Conservation (phyloP, 208 protist genomes). For the Wallacemonas collosoma region DNA sequence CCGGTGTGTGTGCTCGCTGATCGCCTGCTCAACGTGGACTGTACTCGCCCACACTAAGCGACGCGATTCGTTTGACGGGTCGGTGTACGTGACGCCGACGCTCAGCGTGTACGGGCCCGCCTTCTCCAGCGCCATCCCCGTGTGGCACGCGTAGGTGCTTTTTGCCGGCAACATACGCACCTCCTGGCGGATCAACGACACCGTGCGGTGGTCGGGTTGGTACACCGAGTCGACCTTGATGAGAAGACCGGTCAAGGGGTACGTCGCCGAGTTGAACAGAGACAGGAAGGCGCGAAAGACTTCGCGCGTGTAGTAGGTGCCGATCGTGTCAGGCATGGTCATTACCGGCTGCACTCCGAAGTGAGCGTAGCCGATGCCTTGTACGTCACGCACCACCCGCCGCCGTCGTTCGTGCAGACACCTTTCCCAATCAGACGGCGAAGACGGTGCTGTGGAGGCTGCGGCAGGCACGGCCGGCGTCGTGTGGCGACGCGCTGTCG, state of each 20-base stretch:
- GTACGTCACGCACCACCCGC: not conserved
- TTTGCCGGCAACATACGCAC: slow-evolving; percentile 30
- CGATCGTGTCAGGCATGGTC: slow-evolving; percentile 49
- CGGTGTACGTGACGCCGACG: slow-evolving; percentile 52
- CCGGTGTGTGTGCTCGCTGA: slow-evolving; percentile 41
- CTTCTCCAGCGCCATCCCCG: slow-evolving; percentile 21
- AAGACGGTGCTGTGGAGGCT: too few relatives aligned
- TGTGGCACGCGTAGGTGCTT: slow-evolving; percentile 27
- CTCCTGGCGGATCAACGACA: slow-evolving; percentile 31
- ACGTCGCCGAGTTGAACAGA: slow-evolving; percentile 70
- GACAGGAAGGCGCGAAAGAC: slow-evolving; percentile 64
- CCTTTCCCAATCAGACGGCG: not conserved
- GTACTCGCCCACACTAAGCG: slow-evolving; percentile 56
- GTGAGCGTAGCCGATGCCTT: not conserved
- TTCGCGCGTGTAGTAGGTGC: slow-evolving; percentile 53
- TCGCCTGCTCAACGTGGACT: slow-evolving; percentile 46
- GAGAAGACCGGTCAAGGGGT: slow-evolving; percentile 35
- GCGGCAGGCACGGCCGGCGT: too few relatives aligned
- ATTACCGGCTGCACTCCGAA: slow-evolving; percentile 52
- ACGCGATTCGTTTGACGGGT: slow-evolving; percentile 45
- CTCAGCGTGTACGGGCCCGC: slow-evolving; percentile 45
- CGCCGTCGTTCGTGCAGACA: slow-evolving; percentile 15
- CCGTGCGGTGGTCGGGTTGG: slow-evolving; percentile 24
- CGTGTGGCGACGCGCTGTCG: too few relatives aligned
- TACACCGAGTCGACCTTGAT: slow-evolving; percentile 37